Base-by-base conservation (phyloP, 1,139 yeast species). In the Yamadazyma trypodendri region DNA sequence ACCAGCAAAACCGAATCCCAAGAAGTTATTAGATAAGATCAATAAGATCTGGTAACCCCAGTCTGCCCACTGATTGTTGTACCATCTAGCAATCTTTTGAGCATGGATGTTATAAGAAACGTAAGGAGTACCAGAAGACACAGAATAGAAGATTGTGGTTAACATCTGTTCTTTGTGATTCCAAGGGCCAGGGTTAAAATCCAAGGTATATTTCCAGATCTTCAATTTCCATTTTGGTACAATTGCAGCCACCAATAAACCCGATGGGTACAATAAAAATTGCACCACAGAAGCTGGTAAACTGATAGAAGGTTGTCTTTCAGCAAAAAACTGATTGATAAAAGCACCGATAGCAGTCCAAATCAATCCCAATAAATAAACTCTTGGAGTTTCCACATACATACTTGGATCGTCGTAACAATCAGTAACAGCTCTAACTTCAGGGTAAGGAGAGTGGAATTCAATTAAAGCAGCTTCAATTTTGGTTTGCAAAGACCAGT, bases 1-100 rank as follows among this genome's bases (percentile, higher is more conserved):
- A 40, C 87, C 84, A 27, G 85, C 82, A 50, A 79, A 68, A 2
- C 84, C 83, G 47, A 79, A 73, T 17, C 88, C 87, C 51, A 81
- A 54, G 44, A 71, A 72, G 51, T 79, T 81, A 4, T 83, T 71
- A 2, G 81, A 65, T 28, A 79, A 49, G 4, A 74, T 65, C 32
- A 81, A 56, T 37, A 76, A 54, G 27, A 73, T 52, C 53, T 77
- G 79, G 49, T 75, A 77, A 18, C 81, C 80, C 44, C 65, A 63
- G 17, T 61, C 60, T 10, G 69, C 74, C 72, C 77, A 72, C 13
- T 58, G 45, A 32, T 57, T 54, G 28, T 64, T 60, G 45, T 74
- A 74, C 48, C 58, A 76, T 31, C 57, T 44, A 6, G 55, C 51
- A 18, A 68, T 49, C 39, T 69, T 65, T 50, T 75, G 79, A 16